Percentiles rank a stretch among this genome's conserved stretches.
Evolutionary conservation across 108 stramenopile species (phyloP).

Genomic region (Conticribra weissflogii): DNA sequence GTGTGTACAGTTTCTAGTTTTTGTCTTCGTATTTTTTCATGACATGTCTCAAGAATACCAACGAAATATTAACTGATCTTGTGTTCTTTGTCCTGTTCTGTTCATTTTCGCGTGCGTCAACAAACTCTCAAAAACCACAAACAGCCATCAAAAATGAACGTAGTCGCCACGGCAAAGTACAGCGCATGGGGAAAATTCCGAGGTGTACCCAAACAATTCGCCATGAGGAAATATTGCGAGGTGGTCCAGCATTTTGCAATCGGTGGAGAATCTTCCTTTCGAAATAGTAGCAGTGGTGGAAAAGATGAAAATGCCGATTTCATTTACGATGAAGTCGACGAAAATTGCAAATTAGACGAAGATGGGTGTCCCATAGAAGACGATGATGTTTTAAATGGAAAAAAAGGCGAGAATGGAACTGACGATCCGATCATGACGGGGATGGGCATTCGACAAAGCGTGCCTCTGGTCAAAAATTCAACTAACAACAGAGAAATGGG

Average conservation of each 20-base stretch:
- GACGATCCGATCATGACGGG: constrained; percentile 40
- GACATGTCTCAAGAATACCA: no score
- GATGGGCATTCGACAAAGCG: constrained; percentile 48
- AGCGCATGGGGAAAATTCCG: constrained; percentile 66
- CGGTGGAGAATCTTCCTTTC: constrained; percentile 36
- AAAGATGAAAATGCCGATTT: constrained; percentile 32
- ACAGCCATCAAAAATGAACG: constrained; percentile 54
- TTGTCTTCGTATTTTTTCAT: no score
- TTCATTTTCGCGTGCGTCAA: background rate
- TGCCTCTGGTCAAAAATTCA: constrained; percentile 7
- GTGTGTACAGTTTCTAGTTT: no score
- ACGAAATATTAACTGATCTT: no score
- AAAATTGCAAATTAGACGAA: constrained; percentile 47
- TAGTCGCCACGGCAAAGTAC: constrained; percentile 74
- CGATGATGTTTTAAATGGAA: constrained; percentile 34
- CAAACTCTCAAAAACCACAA: background rate
- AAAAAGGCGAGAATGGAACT: no score
- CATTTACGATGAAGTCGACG: constrained; percentile 42
- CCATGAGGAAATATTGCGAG: constrained; percentile 65
- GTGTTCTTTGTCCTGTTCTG: no score
- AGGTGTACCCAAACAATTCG: constrained; percentile 41
- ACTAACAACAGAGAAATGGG: constrained; percentile 20
- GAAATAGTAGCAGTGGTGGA: background rate
- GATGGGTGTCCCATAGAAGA: constrained; percentile 59
- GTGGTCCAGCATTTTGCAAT: constrained; percentile 53